Evolutionary conservation across 176 grass and related monocot genomes (phyloP).

Genomic region (Eremochloa ophiuroides): DNA sequence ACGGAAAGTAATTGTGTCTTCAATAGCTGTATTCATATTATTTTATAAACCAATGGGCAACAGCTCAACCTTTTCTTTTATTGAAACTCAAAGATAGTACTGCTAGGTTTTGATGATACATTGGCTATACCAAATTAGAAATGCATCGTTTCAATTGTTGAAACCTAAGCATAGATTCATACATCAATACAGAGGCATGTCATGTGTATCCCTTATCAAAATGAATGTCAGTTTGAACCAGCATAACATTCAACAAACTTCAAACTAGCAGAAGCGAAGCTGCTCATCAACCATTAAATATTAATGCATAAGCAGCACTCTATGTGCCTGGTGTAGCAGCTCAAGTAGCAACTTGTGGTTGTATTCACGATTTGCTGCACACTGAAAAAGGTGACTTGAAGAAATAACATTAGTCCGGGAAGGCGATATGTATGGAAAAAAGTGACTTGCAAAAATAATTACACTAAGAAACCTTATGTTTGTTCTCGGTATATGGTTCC

Average conservation of each 20-base stretch:
- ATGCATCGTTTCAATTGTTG: background rate
- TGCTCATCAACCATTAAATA: background rate
- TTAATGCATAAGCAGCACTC: background rate
- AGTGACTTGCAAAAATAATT: background rate
- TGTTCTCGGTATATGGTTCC: background rate
- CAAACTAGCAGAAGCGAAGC: background rate
- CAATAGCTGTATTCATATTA: background rate
- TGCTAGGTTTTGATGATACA: background rate
- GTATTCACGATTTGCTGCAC: slow-evolving; percentile 11
- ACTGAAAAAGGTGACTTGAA: background rate
- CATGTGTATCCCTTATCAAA: background rate
- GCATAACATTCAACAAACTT: background rate
- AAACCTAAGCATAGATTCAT: background rate
- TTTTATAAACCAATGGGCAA: background rate
- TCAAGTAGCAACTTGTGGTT: background rate
- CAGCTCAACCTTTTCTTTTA: background rate
- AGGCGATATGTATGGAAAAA: slow-evolving; percentile 8
- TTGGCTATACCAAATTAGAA: background rate
- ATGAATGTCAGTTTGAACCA: background rate
- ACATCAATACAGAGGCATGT: background rate
- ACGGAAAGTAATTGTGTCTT: background rate
- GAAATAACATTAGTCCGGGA: background rate
- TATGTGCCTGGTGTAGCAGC: background rate
- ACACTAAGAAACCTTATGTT: background rate
- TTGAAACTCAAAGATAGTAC: background rate